Conservation (phyloP, 345 rosid genomes). For the Salix udensis region DNA sequence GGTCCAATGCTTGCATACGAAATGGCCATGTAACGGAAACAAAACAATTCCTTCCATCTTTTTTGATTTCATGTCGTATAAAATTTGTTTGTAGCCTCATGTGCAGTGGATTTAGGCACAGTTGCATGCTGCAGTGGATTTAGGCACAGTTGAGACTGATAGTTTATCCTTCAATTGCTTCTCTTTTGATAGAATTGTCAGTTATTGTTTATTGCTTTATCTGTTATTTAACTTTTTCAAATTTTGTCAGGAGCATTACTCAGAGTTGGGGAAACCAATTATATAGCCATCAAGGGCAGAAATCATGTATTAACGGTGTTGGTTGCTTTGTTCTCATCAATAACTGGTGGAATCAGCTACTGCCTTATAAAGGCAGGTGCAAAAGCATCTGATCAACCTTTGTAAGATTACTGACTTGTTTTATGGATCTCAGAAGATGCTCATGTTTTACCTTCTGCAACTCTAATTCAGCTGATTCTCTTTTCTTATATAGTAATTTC, state of each 20-base stretch:
- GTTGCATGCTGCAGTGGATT: neutral
- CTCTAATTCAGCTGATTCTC: neutral
- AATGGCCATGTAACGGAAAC: neutral
- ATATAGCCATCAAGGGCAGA: conserved; percentile 25
- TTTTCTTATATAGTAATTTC: neutral
- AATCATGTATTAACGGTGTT: conserved; percentile 48
- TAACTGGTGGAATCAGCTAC: conserved; percentile 78
- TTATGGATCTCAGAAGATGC: neutral
- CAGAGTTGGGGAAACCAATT: conserved; percentile 32
- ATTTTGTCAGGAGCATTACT: conserved; percentile 31
- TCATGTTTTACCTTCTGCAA: neutral
- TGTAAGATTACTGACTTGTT: conserved; percentile 47
- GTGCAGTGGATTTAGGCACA: neutral
- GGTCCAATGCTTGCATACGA: neutral
- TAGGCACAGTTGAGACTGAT: neutral
- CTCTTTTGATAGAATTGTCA: neutral
- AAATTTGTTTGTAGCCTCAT: neutral
- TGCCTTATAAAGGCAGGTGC: conserved; percentile 79
- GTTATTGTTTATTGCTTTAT: neutral
- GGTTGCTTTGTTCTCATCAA: conserved; percentile 65
- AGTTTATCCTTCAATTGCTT: neutral
- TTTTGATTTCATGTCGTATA: neutral
- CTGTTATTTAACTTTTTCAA: neutral
- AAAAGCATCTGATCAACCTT: conserved; percentile 77
- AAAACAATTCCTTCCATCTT: neutral